Evolutionary conservation across 129 eudicot genomes (phyloP).

Genomic region (Heracleum sosnowskyi): DNA sequence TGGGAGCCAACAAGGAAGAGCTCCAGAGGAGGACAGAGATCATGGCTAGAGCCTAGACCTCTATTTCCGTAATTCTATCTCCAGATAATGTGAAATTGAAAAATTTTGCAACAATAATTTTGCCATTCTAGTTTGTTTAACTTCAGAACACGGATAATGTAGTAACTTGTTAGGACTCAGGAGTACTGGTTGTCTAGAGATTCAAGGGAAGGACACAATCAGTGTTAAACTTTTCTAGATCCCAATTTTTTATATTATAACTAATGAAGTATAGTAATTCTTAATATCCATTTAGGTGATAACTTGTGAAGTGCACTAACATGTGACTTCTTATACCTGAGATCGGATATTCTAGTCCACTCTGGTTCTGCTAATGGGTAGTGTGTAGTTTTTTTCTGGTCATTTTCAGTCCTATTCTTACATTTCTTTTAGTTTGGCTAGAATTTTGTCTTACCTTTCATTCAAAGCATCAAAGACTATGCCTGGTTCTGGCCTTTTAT

Average conservation of each 20-base stretch:
- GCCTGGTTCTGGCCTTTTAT: background rate
- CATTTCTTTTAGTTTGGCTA: background rate
- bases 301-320: background rate
- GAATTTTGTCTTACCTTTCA: background rate
- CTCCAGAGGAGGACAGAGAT: slow-evolving; percentile 29
- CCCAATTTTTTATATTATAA: background rate
- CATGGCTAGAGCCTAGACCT: slow-evolving; percentile 20
- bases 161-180: background rate
- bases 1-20: slow-evolving; percentile 36
- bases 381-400: background rate
- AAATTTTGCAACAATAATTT: background rate
- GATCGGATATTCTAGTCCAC: background rate
- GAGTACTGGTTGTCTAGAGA: background rate
- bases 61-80: background rate
- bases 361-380: background rate
- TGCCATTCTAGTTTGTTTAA: background rate
- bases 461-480: background rate
- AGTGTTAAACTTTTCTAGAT: background rate
- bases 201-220: background rate
- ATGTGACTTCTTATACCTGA: background rate
- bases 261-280: background rate
- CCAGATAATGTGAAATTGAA: background rate
- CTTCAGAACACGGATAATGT: background rate
- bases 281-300: background rate
- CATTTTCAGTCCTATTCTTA: background rate